Base-by-base conservation (phyloP, 2,329 filamentous ascomycete genomes). In the Bisporella sp. region DNA sequence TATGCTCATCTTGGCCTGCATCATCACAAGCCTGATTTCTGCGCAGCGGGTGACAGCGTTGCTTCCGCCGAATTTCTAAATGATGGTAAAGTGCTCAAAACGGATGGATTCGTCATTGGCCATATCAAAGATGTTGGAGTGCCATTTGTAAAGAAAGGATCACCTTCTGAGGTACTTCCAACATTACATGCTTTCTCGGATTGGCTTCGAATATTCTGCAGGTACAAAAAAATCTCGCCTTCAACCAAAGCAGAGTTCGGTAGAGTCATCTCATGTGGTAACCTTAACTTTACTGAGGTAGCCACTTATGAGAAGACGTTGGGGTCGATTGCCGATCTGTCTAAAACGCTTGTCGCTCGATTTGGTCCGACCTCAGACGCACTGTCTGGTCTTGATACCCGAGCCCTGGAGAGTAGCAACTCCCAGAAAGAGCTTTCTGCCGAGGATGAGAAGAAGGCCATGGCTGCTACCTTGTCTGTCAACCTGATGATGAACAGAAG, bases 121-220 rank as follows among this genome's bases (percentile, higher is more conserved):
- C 58, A 43, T n/a, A 53, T 64, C 6, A 47, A 53, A n/a, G 41
- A 45, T 7, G 41, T 54, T 6, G 56, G 58, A 1, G 47, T 52
- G 32, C 29, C 50, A 1, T 62, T 57, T 29, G 57, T 49, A 31
- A 51, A 55, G 30, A 45, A 35, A 7, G 53, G 53, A 1, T 13
- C 55, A 46, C 52, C 50, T 3, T 54, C 49, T 11, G 49, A 59
- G 30, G 49, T 59, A 6, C 46, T 35, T 6, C 53, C 54, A 6
- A 37, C 45, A 6, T 8, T 61, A 5, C 50, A 55, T 6, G 42
- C 47, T 29, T 56, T 62, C n/a, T 51, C 58, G 30, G 52, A 61
- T 41, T 63, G 61, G 61, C 62, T 60, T 60, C 53, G 53, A 31
- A 37, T 60, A 4, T 57, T 61, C 48, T 43, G 54, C 28, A 31